phyloP scores from a whole-genome alignment of 306 rosid genomes.

The Begonia loranthoides region DNA sequence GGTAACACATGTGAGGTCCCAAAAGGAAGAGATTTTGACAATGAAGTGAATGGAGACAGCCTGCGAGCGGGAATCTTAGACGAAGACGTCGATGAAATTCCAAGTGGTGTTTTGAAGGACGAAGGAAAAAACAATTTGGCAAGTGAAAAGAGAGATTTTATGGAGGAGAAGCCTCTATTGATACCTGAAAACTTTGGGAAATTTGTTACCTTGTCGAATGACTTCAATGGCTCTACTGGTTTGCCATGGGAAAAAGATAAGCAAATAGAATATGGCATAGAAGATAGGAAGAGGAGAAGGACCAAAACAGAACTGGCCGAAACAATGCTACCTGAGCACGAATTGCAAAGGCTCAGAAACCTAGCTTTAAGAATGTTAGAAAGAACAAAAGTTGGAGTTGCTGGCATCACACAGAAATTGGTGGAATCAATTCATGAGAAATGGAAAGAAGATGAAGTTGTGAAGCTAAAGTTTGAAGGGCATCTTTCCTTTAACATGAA shows the following conservation, averaged over 20 bases:
- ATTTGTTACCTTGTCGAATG: slow-evolving; percentile 5
- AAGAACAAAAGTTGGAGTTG: slow-evolving; percentile 60
- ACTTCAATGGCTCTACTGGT: slow-evolving; percentile 6
- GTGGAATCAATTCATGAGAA: slow-evolving; percentile 50
- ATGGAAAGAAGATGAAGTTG: slow-evolving; percentile 69
- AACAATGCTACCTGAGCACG: slow-evolving; percentile 54
- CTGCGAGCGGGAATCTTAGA: slow-evolving; percentile 4
- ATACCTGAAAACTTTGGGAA: not conserved
- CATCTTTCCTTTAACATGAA: slow-evolving; percentile 70
- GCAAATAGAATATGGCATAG: slow-evolving; percentile 14
- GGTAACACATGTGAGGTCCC: slow-evolving; percentile 1
- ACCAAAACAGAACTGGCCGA: slow-evolving; percentile 53
- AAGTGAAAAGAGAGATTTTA: slow-evolving; percentile 7
- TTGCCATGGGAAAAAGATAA: slow-evolving; percentile 18
- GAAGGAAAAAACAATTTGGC: slow-evolving; percentile 8
- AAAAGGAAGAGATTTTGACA: slow-evolving; percentile 4
- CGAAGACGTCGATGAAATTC: slow-evolving; percentile 7
- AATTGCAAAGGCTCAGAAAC: slow-evolving; percentile 69
- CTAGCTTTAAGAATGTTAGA: slow-evolving; percentile 67
- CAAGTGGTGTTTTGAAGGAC: slow-evolving; percentile 6
- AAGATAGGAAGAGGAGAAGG: slow-evolving; percentile 21
- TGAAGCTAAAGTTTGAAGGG: slow-evolving; percentile 65
- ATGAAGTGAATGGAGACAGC: not conserved
- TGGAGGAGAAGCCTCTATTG: slow-evolving; percentile 4
- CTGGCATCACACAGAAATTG: slow-evolving; percentile 62